Base-by-base conservation (phyloP, 345 rosid genomes). In the Durio zibethinus region DNA sequence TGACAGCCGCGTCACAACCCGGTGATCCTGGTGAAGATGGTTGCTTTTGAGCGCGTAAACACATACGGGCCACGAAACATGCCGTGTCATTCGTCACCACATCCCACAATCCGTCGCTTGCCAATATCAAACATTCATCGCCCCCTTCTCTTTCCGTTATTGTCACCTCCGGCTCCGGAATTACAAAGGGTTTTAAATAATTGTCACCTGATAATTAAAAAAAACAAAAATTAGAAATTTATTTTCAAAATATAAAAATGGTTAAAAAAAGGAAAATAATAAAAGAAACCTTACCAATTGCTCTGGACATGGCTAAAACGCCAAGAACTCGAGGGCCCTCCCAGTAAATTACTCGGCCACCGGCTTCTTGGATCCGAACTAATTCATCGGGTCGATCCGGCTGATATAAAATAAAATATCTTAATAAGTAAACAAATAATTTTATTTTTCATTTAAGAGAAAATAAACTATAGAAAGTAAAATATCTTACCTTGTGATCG, bases 31-130 rank as follows among this genome's bases (percentile, higher is more conserved):
- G 77, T 1, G 82, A 73, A 0, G 86, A 78, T 0, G 80, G 52
- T 1, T 79, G 80, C 45, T 54, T 83, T 47, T 79, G 85, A 9
- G 89, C 81, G 25, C 86, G 81, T 40, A 91, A 81, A 59, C 96
- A 91, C 87, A 86, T 87, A 3, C 88, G 81, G 20, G 85, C 90
- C 63, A 91, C 91, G 31, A 84, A 77, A 54, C 94, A 87, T 0
- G 91, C 91, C 0, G 86, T 91, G 3, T 90, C 91, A 61, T 88
- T 90, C 0, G 93, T 84, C 65, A 91, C 89, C 31, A 90, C 97
- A 61, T 91, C 97, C 97, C 97, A 91, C 2, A 91, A 81, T 0
- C 97, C 97, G 68, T 91, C 97, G 73, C 97, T 91, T 0, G 91
- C 93, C 63, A 91, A 62, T 25, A 91, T 86, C 75, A 91, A 64